A percentile compares a stretch with the other conserved stretches of the same genome.
Conservation (phyloP, 768 basidiomycete species). For the Leccinum ochraceum region DNA sequence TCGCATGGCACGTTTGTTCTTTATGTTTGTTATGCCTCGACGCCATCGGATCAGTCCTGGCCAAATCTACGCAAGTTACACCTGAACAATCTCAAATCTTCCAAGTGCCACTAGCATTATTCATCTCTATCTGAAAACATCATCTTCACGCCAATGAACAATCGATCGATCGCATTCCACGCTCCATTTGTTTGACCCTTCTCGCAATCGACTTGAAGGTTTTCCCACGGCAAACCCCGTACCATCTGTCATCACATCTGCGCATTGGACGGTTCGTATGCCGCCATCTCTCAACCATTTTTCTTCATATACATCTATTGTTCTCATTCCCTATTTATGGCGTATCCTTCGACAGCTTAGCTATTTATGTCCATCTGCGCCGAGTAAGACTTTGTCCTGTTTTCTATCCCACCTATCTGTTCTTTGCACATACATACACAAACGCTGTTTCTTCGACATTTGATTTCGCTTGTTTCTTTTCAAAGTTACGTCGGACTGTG, state of each 20-base stretch:
- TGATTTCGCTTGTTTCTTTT: constrained; percentile 5
- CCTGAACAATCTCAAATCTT: constrained; percentile 14
- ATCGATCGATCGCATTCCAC: constrained; percentile 28
- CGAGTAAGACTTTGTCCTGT: constrained; percentile 6
- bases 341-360: constrained; percentile 28
- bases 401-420: neutral
- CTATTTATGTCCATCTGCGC: constrained; percentile 36
- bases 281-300: constrained; percentile 23
- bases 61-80: constrained; percentile 12
- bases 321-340: constrained; percentile 28
- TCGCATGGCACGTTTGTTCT: constrained; percentile 17
- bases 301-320: constrained; percentile 14
- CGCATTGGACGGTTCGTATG: constrained; percentile 31
- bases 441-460: neutral
- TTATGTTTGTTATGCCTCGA: constrained; percentile 18
- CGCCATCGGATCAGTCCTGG: constrained; percentile 14
- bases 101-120: constrained; percentile 20
- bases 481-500: constrained; percentile 21
- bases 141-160: constrained; percentile 24
- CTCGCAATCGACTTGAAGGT: constrained; percentile 17
- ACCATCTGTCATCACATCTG: constrained; percentile 31
- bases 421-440: too few relatives aligned
- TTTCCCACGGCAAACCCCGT: constrained; percentile 12
- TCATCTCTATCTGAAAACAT: constrained; percentile 19
- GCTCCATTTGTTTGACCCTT: constrained; percentile 34